Conservation (phyloP, 306 rosid species). For the Fagus crenata region DNA sequence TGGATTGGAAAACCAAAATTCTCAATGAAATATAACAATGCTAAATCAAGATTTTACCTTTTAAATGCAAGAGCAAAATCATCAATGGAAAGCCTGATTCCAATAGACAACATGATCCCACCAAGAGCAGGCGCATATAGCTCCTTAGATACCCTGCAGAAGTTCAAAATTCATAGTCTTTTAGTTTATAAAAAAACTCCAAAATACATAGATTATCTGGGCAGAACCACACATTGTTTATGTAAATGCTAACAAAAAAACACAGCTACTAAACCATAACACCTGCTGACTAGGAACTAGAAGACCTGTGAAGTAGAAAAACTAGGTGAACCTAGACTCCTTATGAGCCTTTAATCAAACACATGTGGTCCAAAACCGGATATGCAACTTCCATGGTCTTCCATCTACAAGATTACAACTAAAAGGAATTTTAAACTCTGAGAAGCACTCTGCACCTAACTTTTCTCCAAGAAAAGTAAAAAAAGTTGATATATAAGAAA, state of each 20-base stretch:
- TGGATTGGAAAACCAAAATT: constrained; percentile 4
- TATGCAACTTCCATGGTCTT: constrained; percentile 11
- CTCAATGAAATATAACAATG: constrained; percentile 7
- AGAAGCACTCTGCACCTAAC: background rate
- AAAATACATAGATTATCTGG: background rate
- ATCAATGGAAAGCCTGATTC: constrained; percentile 75
- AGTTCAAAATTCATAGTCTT: constrained; percentile 31
- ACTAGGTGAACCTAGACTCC: constrained; percentile 11
- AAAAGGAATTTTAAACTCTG: background rate
- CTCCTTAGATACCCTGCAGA: constrained; percentile 89
- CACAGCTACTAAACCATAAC: background rate
- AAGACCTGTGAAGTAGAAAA: constrained; percentile 2
- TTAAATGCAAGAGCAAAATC: constrained; percentile 90
- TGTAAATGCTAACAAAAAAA: constrained; percentile 6
- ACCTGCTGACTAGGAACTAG: constrained; percentile 2
- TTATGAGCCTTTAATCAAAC: constrained; percentile 41
- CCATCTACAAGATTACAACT: constrained; percentile 5
- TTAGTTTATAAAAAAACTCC: constrained; percentile 21
- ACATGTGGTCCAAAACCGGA: constrained; percentile 30
- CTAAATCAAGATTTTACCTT: constrained; percentile 48
- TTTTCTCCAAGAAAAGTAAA: background rate
- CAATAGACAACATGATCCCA: constrained; percentile 98
- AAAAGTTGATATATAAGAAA: background rate
- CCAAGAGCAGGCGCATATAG: constrained; percentile 98
- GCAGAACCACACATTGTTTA: background rate